A percentile compares a stretch with the other conserved stretches of the same genome.
These are phyloP conservation scores for Pichiaceae sp. DNA, from an alignment of 1,139 yeast species.

Conservation along the genomic window DNA sequence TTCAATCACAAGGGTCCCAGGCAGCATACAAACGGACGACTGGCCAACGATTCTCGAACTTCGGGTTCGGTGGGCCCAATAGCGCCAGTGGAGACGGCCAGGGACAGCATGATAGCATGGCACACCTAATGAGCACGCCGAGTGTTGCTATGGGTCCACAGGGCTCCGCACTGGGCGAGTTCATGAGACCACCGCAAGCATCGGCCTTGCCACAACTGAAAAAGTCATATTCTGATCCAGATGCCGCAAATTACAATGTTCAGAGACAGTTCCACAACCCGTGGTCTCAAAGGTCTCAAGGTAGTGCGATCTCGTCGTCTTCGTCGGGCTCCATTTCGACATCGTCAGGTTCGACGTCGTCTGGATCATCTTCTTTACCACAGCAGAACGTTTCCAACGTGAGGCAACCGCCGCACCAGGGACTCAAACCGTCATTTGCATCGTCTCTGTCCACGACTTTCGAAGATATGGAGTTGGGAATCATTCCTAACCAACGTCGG, in stretches of 20 bases:
- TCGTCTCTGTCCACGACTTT: conserved; percentile 39
- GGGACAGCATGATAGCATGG: not conserved
- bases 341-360: not conserved
- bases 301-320: not conserved
- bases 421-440: conserved; percentile 11
- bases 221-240: not conserved
- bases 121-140: not conserved
- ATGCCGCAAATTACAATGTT: not conserved
- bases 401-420: not conserved
- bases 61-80: no score
- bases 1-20: not conserved
- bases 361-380: not conserved
- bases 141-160: not conserved
- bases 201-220: not conserved
- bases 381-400: not conserved
- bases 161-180: not conserved
- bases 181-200: not conserved
- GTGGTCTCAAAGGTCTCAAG: not conserved
- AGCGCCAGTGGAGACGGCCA: no score
- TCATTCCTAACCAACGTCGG: conserved; percentile 1
- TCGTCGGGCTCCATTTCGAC: not conserved
- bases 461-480: conserved; percentile 25
- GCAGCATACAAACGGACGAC: not conserved
- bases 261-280: not conserved
- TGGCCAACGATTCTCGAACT: not conserved